Percentiles rank a stretch among this genome's conserved stretches.
Evolutionary conservation across 805 yeast genomes (phyloP).

Genomic region (Yarrowia sp.): DNA sequence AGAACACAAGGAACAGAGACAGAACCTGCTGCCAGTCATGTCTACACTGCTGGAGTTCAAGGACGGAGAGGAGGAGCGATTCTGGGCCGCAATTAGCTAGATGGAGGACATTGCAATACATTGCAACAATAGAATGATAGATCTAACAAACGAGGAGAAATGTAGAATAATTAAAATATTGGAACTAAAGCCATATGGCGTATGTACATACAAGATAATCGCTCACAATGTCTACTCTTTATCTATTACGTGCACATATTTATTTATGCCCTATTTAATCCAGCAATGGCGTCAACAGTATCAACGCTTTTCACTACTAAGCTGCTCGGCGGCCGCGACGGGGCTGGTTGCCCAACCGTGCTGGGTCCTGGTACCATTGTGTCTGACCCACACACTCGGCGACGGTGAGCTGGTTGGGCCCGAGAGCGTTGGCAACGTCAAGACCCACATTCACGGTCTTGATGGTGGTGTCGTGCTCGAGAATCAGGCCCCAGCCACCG

Average conservation of each 20-base stretch:
- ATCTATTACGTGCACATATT: too few relatives aligned
- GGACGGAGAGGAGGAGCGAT: slow-evolving; percentile 73
- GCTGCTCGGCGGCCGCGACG: slow-evolving; percentile 4
- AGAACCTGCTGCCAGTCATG: slow-evolving; percentile 82
- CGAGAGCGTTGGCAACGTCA: slow-evolving; percentile 62
- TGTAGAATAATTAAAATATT: too few relatives aligned
- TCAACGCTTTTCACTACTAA: neutral
- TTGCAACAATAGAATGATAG: neutral
- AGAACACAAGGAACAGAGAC: slow-evolving; percentile 92
- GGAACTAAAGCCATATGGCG: too few relatives aligned
- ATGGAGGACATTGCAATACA: neutral
- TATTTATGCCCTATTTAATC: slow-evolving; percentile 8
- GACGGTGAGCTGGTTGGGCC: slow-evolving; percentile 71
- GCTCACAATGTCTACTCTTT: too few relatives aligned
- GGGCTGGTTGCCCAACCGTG: slow-evolving; percentile 8
- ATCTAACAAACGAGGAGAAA: too few relatives aligned
- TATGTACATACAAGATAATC: too few relatives aligned
- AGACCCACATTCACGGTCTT: slow-evolving; percentile 74
- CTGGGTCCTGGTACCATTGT: slow-evolving; percentile 45
- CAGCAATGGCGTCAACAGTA: slow-evolving; percentile 6
- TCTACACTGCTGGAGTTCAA: slow-evolving; percentile 73
- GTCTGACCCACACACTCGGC: slow-evolving; percentile 76
- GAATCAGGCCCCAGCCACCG: slow-evolving; percentile 63
- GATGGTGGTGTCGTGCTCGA: slow-evolving; percentile 82
- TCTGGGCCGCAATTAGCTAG: slow-evolving; percentile 58